Percentiles rank a stretch among this genome's conserved stretches.
phyloP scores from a whole-genome alignment of 148 eudicot species.

The Camellia sinensis region DNA sequence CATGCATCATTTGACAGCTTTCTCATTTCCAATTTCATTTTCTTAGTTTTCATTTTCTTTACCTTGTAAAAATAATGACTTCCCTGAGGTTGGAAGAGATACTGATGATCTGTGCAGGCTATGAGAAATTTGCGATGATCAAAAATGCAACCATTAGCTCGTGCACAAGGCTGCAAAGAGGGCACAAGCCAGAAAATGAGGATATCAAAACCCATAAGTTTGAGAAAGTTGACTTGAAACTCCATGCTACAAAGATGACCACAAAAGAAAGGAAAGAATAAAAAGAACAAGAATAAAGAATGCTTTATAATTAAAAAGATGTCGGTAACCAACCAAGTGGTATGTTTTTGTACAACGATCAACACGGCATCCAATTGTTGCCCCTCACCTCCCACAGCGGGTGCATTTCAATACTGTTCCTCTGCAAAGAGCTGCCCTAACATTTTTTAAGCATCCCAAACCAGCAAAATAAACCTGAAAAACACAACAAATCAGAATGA shows the following conservation, averaged over 20 bases:
- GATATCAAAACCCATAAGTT: slow-evolving; percentile 10
- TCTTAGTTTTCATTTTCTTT: slow-evolving; percentile 77
- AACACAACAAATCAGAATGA: slow-evolving; percentile 24
- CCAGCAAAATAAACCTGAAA: slow-evolving; percentile 95
- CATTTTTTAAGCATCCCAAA: slow-evolving; percentile 86
- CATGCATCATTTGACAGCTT: slow-evolving; percentile 76
- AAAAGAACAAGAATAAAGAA: not conserved
- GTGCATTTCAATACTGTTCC: slow-evolving; percentile 89
- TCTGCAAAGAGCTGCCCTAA: slow-evolving; percentile 94
- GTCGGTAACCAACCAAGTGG: slow-evolving; percentile 65
- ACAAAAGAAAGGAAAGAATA: not conserved
- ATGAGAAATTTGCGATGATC: slow-evolving; percentile 97
- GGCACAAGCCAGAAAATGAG: slow-evolving; percentile 17
- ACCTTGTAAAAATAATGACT: slow-evolving; percentile 44
- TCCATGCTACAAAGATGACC: not conserved
- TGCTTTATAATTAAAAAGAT: not conserved
- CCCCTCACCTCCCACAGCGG: slow-evolving; percentile 91
- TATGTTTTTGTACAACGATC: slow-evolving; percentile 98
- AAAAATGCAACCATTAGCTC: slow-evolving; percentile 82
- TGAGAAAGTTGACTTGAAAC: not conserved
- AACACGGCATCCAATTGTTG: slow-evolving; percentile 98
- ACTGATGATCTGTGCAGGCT: slow-evolving; percentile 90
- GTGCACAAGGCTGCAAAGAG: slow-evolving; percentile 82
- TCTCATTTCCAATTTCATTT: slow-evolving; percentile 76
- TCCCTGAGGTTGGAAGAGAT: slow-evolving; percentile 85